Evolutionary conservation across 2,329 filamentous ascomycete genomes (phyloP).

Genomic region (Colletotrichum horii): DNA sequence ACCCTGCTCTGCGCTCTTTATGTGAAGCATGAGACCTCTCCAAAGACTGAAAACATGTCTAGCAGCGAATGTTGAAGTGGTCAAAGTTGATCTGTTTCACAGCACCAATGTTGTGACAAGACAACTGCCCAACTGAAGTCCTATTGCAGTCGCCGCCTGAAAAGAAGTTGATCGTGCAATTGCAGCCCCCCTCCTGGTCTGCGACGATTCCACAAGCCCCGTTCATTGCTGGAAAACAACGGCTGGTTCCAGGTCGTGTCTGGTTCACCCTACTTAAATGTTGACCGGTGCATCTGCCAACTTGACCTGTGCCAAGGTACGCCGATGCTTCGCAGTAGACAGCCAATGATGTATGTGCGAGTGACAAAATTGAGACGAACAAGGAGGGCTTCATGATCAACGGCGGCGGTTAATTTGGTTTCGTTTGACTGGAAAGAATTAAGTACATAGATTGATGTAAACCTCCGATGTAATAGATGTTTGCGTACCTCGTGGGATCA

Average conservation of each 20-base stretch:
- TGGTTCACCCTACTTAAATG: not conserved
- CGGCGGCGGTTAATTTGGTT: not conserved
- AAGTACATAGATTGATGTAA: too few species aligned
- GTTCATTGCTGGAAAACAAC: slow-evolving; percentile 6
- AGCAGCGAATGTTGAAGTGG: slow-evolving; percentile 7
- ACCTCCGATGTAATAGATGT: too few species aligned
- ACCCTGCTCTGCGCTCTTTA: not conserved
- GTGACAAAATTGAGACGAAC: not conserved
- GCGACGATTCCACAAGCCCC: not conserved
- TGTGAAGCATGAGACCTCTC: not conserved
- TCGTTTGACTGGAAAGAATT: not conserved
- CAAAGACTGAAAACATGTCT: not conserved
- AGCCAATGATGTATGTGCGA: not conserved
- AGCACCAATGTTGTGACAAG: not conserved
- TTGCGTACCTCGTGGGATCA: not conserved
- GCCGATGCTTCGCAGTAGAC: slow-evolving; percentile 5
- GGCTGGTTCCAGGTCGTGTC: not conserved
- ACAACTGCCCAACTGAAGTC: not conserved
- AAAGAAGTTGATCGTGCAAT: slow-evolving; percentile 10
- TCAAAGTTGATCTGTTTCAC: slow-evolving; percentile 13
- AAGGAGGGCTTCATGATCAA: not conserved
- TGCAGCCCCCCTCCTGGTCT: not conserved
- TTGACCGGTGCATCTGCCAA: slow-evolving; percentile 3
- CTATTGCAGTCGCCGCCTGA: slow-evolving; percentile 1
- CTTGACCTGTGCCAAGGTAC: not conserved